phyloP scores from a whole-genome alignment of 2,329 filamentous ascomycete genomes.

The Plenodomus lindquistii region DNA sequence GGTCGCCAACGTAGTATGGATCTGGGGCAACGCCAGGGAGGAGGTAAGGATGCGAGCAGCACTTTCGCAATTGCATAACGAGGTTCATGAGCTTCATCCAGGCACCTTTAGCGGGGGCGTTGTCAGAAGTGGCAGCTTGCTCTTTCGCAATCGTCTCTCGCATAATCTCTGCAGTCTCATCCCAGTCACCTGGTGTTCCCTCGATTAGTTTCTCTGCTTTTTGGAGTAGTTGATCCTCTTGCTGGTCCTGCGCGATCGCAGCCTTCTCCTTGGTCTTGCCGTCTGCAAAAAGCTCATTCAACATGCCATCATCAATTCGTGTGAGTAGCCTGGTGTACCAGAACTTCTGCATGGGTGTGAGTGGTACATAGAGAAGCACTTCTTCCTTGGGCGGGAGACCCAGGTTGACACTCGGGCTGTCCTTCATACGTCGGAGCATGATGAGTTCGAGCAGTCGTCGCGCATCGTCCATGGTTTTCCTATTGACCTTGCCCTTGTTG shows the following conservation, averaged over 20 bases:
- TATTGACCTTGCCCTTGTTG: slow-evolving; percentile 57
- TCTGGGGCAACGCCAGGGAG: slow-evolving; percentile 52
- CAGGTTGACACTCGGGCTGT: slow-evolving; percentile 57
- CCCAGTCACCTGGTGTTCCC: slow-evolving; percentile 45
- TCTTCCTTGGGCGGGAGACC: slow-evolving; percentile 62
- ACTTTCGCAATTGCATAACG: slow-evolving; percentile 60
- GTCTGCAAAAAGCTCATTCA: slow-evolving; percentile 58
- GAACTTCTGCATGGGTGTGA: slow-evolving; percentile 62
- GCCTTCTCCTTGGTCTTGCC: slow-evolving; percentile 51
- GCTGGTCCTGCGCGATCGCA: slow-evolving; percentile 42
- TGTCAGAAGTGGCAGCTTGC: slow-evolving; percentile 22
- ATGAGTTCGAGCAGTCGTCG: slow-evolving; percentile 59
- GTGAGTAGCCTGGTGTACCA: slow-evolving; percentile 64
- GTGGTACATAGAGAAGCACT: slow-evolving; percentile 59
- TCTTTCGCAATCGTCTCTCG: slow-evolving; percentile 72
- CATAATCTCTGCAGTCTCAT: slow-evolving; percentile 91
- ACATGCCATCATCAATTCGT: slow-evolving; percentile 54
- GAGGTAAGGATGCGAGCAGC: slow-evolving; percentile 60
- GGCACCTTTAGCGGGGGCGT: slow-evolving; percentile 39
- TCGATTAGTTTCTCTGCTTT: slow-evolving; percentile 33
- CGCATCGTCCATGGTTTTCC: slow-evolving; percentile 57
- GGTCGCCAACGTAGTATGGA: slow-evolving; percentile 51
- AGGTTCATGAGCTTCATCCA: slow-evolving; percentile 60
- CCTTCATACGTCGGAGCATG: slow-evolving; percentile 64
- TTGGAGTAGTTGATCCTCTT: slow-evolving; percentile 41